These are phyloP conservation scores for Penicillium brevicompactum DNA, from an alignment of 2,329 filamentous ascomycete species.

Conservation along the genomic window DNA sequence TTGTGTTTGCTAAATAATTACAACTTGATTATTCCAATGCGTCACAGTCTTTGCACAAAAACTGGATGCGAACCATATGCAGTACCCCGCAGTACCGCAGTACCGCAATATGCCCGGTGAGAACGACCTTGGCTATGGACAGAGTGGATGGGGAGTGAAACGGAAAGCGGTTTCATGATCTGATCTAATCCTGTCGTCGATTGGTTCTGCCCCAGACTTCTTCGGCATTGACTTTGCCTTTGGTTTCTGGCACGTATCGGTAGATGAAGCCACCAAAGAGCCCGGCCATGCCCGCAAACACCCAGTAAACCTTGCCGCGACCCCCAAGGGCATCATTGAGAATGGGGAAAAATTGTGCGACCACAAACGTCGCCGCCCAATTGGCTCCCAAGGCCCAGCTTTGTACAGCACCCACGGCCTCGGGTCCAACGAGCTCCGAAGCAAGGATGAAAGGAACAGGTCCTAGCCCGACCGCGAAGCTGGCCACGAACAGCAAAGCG, in stretches of 20 bases:
- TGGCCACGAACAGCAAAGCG: constrained; percentile 82
- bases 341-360: constrained; percentile 93
- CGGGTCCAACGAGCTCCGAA: constrained; percentile 84
- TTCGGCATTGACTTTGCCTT: constrained; percentile 77
- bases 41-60: background rate
- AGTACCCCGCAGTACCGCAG: constrained; percentile 4
- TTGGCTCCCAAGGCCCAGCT: constrained; percentile 85
- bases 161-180: background rate
- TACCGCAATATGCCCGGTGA: too few species aligned
- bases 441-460: constrained; percentile 94
- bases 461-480: constrained; percentile 87
- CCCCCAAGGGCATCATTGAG: constrained; percentile 76
- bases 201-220: constrained; percentile 80
- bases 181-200: constrained; percentile 36
- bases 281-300: constrained; percentile 78
- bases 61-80: constrained; percentile 1
- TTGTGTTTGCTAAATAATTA: background rate
- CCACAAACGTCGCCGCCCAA: constrained; percentile 86
- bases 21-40: background rate
- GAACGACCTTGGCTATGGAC: background rate
- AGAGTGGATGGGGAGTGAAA: background rate
- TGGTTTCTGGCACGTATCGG: constrained; percentile 81
- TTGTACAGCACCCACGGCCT: constrained; percentile 89
- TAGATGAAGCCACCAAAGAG: constrained; percentile 72
- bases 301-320: constrained; percentile 82